A percentile compares a stretch with the other conserved stretches of the same genome.
Evolutionary conservation across 2,329 filamentous ascomycete species (phyloP).

Genomic region (Aspergillus intermedius): DNA sequence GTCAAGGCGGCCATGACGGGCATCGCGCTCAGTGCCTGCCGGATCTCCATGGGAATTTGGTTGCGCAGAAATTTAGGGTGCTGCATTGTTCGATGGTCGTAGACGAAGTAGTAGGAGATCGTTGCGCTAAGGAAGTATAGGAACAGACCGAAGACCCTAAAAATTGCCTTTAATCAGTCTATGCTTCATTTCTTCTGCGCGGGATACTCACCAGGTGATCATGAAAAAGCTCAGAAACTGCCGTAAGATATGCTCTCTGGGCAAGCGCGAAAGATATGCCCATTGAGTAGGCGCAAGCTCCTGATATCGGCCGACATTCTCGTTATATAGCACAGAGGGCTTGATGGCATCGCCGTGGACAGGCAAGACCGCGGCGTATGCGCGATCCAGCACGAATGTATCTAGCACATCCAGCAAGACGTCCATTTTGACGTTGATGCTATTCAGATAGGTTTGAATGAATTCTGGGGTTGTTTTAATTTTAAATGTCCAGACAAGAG

Average conservation of each 20-base stretch:
- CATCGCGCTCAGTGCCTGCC: slow-evolving; percentile 65
- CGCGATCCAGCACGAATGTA: slow-evolving; percentile 14
- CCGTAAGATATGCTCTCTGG: neutral
- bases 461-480: neutral
- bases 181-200: neutral
- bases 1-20: slow-evolving; percentile 78
- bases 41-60: slow-evolving; percentile 78
- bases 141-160: slow-evolving; percentile 72
- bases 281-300: slow-evolving; percentile 20
- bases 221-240: slow-evolving; percentile 19
- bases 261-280: slow-evolving; percentile 5
- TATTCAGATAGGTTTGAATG: neutral
- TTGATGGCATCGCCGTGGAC: neutral
- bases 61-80: slow-evolving; percentile 93
- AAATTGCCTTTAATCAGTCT: neutral
- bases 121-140: slow-evolving; percentile 79
- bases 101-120: slow-evolving; percentile 78
- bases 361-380: slow-evolving; percentile 13
- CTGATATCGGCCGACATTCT: slow-evolving; percentile 20
- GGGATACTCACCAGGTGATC: slow-evolving; percentile 18
- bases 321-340: slow-evolving; percentile 17
- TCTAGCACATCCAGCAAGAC: slow-evolving; percentile 16
- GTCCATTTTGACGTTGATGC: slow-evolving; percentile 10
- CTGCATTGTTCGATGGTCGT: slow-evolving; percentile 78
- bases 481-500: neutral